Evolutionary conservation across 768 basidiomycete species (phyloP), one percentile per base, ranked within the genome.

Genomic region (Podaxis pistillaris): DNA sequence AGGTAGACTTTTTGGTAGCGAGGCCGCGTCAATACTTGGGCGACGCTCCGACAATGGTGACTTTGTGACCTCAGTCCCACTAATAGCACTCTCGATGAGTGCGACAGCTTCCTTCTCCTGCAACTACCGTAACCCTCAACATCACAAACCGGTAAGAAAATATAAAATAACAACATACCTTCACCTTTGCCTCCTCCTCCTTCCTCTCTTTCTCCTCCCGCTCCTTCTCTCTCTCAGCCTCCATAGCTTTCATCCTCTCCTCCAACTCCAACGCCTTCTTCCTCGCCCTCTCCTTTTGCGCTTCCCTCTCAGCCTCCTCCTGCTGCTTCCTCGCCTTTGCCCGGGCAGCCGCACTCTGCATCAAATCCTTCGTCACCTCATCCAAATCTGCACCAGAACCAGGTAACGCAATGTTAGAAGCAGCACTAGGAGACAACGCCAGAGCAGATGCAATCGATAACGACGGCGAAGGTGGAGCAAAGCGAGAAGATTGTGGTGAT

Each of bases 341-440:
- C 44, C 93, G 83, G 64, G 91, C 93, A 1, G 94, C 94, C 5
- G 91, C 91, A 59, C 74, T 83, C 63, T 93, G 93, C 94, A 95
- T 94, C 17, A 87, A 76, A 51, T 86, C 85, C 71, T 90, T 90
- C 62, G 83, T 81, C n/a, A 78, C 83, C 56, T 85, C 85, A 56
- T 93, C 89, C 33, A 90, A 68, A 60, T 86, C 85, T 37, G 76
- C 69, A 2, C 77, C 85, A 36, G 76, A 69, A 2, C 77, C 71
- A 26, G 79, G 75, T 24, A 78, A 69, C 12, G 75, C 57, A 19
- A 64, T 62, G 41, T 72, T 69, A 4, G 75, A 54, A 11, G 69
- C 62, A 46, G 70, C 71, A 19, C 70, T 65, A 19, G 44, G 44
- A 22, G 44, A 19, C 44, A 46, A 46, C n/a, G 4, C 44, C 17